Conservation (phyloP, 805 yeast genomes). For the Brettanomyces custersianus region DNA sequence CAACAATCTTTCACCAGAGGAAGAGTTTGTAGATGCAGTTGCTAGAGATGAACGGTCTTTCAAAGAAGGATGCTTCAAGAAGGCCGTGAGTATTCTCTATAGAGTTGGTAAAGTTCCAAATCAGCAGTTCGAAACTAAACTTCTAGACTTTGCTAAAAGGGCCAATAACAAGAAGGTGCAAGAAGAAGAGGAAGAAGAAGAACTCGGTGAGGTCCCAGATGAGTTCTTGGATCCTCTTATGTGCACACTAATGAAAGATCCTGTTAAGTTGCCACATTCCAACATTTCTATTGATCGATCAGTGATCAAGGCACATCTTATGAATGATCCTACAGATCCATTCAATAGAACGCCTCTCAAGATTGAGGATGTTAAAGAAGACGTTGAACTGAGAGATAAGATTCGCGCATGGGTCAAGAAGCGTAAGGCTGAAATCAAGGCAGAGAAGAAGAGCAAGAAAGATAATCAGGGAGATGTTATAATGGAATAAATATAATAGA, state of each 20-base stretch:
- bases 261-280: slow-evolving; percentile 88
- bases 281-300: slow-evolving; percentile 79
- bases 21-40: slow-evolving; percentile 66
- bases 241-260: slow-evolving; percentile 94
- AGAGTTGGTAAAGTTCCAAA: slow-evolving; percentile 41
- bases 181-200: slow-evolving; percentile 78
- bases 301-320: slow-evolving; percentile 85
- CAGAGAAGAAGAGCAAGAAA: slow-evolving; percentile 3
- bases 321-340: slow-evolving; percentile 95
- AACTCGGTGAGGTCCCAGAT: slow-evolving; percentile 90
- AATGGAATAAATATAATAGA: too few relatives aligned
- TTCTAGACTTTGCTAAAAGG: slow-evolving; percentile 48
- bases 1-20: slow-evolving; percentile 57
- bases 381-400: slow-evolving; percentile 54
- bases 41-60: slow-evolving; percentile 92
- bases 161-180: slow-evolving; percentile 52
- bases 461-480: slow-evolving; percentile 11
- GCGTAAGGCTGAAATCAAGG: slow-evolving; percentile 25
- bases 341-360: slow-evolving; percentile 89
- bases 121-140: slow-evolving; percentile 38
- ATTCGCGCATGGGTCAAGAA: slow-evolving; percentile 49
- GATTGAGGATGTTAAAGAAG: slow-evolving; percentile 79
- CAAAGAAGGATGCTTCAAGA: slow-evolving; percentile 50
- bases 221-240: slow-evolving; percentile 95
- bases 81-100: slow-evolving; percentile 61